A percentile compares a stretch with the other conserved stretches of the same genome.
phyloP scores from a whole-genome alignment of 108 stramenopile genomes.

The Cylindrotheca closterium region DNA sequence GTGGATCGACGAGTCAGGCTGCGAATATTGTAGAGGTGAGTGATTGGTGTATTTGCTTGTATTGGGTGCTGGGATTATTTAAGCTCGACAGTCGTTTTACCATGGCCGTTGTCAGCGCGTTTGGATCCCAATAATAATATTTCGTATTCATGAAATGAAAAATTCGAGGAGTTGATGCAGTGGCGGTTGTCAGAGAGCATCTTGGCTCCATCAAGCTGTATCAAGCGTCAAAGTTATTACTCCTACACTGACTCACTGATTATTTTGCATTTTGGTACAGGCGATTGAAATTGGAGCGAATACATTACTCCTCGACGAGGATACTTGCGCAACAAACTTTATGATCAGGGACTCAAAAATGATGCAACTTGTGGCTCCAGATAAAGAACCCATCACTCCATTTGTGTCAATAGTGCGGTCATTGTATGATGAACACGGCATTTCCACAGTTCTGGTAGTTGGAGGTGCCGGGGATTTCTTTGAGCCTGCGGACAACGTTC shows the following conservation, averaged over 20 bases:
- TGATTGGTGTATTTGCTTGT: conserved; percentile 11
- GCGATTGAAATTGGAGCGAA: conserved; percentile 86
- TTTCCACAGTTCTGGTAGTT: conserved; percentile 89
- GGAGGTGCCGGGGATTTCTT: conserved; percentile 96
- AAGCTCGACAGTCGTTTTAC: conserved; percentile 6
- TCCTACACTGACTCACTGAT: background rate
- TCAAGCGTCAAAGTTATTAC: background rate
- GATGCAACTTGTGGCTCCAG: conserved; percentile 87
- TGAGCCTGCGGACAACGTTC: conserved; percentile 88
- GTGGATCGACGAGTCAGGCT: conserved; percentile 94
- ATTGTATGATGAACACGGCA: conserved; percentile 70
- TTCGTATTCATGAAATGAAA: too few species aligned
- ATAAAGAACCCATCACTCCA: conserved; percentile 96
- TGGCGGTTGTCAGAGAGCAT: background rate
- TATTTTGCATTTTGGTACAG: conserved; percentile 19
- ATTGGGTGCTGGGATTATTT: conserved; percentile 1
- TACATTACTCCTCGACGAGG: conserved; percentile 93
- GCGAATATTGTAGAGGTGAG: conserved; percentile 90
- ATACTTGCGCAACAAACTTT: conserved; percentile 93
- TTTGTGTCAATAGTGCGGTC: conserved; percentile 86
- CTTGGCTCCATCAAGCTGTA: background rate
- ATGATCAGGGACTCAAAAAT: conserved; percentile 96
- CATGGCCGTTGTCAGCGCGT: conserved; percentile 21
- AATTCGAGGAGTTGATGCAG: background rate
- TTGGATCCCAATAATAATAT: conserved; percentile 43